Base-by-base conservation (phyloP, 129 eudicot species). In the Gnaphalium uliginosum region DNA sequence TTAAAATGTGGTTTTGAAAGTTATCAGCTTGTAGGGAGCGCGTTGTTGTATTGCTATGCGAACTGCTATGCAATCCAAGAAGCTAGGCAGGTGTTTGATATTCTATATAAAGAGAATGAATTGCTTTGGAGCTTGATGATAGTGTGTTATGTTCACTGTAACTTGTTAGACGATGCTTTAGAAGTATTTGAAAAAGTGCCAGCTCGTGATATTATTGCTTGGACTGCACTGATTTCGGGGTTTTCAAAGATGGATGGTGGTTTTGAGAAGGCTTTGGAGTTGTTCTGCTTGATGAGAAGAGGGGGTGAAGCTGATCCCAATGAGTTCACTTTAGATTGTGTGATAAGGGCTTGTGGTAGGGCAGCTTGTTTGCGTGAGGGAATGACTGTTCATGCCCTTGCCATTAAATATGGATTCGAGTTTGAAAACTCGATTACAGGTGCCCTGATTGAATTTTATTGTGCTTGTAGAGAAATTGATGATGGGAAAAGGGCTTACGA, bases 181-280 rank as follows among this genome's bases (percentile, higher is more conserved):
- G 59, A 60, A 8, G 30, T 85, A 53, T 87, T 89, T 32, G 46
- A 72, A 6, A 72, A 43, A 69, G 87, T 89, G 92, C 97, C 92
- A 7, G 53, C 43, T 51, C 90, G 88, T 15, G 85, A 86, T 81
- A 84, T 83, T 58, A 85, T 87, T 71, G 90, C 83, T 4, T 87
- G 96, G 96, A 89, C 97, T 53, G 75, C 89, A 0, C 8, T 89
- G 81, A 89, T 91, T 4, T 91, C 90, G 1, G 90, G 96, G 37
- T 83, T 84, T 78, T 83, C 79, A 10, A 86, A 81, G 83, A 76
- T 56, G 17, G 88, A 79, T 32, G 83, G 72, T 22, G 92, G 86
- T 30, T 89, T 78, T 53, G 64, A 74, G 24, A 86, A 83, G 81
- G 96, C 92, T 57, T 74, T 88, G 70, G 86, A 89, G 61, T 61